phyloP scores from a whole-genome alignment of 2,329 filamentous ascomycete genomes.

The Ophiostoma piceae region DNA sequence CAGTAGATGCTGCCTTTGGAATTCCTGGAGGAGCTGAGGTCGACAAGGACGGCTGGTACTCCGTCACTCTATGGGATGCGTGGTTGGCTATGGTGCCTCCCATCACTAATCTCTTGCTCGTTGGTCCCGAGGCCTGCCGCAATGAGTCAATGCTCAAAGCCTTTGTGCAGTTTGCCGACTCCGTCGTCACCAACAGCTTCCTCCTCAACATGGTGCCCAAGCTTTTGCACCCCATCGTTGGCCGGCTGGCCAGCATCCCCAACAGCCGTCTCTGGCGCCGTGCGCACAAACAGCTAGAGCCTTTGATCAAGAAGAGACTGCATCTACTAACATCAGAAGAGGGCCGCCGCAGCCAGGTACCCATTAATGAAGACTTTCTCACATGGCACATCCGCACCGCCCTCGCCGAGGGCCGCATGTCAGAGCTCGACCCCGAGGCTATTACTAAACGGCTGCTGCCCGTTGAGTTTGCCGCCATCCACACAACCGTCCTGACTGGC shows the following conservation, averaged over 20 bases:
- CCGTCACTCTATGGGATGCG: conserved; percentile 42
- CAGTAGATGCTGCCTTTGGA: conserved; percentile 36
- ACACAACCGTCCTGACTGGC: conserved; percentile 52
- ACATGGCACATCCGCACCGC: conserved; percentile 54
- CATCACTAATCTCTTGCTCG: conserved; percentile 42
- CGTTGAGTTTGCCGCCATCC: conserved; percentile 54
- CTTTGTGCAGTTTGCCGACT: conserved; percentile 47
- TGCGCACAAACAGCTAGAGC: conserved; percentile 40
- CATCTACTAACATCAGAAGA: conserved; percentile 36
- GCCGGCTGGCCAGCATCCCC: conserved; percentile 41
- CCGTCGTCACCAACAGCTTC: conserved; percentile 43
- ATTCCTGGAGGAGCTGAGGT: background rate
- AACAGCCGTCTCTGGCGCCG: conserved; percentile 46
- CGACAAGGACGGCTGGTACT: conserved; percentile 33
- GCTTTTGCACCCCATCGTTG: conserved; percentile 46
- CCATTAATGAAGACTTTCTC: conserved; percentile 51
- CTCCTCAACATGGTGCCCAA: conserved; percentile 44
- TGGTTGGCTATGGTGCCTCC: conserved; percentile 41
- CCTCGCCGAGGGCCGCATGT: conserved; percentile 38
- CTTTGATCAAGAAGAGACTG: conserved; percentile 47
- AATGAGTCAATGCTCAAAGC: conserved; percentile 44
- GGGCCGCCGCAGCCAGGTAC: conserved; percentile 33
- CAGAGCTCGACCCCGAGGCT: conserved; percentile 44
- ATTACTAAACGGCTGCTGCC: conserved; percentile 50
- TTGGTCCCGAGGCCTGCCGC: conserved; percentile 38